Base-by-base conservation (phyloP, 2,329 filamentous ascomycete genomes). In the Alternaria metachromatica region DNA sequence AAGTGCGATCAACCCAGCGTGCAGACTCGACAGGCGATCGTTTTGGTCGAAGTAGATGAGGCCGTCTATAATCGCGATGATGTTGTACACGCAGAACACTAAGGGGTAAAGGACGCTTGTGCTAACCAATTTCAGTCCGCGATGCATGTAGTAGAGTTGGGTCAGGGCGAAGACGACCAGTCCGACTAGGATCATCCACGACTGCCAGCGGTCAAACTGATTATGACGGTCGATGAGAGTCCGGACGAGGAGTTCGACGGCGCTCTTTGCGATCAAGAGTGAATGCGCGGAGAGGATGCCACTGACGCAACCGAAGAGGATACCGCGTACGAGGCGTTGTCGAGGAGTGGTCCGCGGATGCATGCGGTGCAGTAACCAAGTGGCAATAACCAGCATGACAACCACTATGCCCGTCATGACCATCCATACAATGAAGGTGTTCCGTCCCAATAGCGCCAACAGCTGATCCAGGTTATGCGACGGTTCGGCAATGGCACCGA, bases 41-140 rank as follows among this genome's bases (percentile, higher is more conserved):
- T 91, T 92, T 81, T 99, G 96, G 72, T 91, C 87, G 82, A 98
- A 99, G 82, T 98, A 99, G 73, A 99, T 97, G 71, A 99, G 86
- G 30, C 96, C 96, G 81, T 99, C 96, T 71, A 98, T 85, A 71
- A 99, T 99, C 69, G 96, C 96, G 76, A 98, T 94, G 75, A 99
- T 97, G 85, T 99, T 99, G 86, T 98, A 99, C 68, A 98, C 89
- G 85, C 96, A 99, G 82, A 99, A 99, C 43, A 98, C 94, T 72
- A 98, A 90, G 6, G 96, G 96, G 80, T 99, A 99, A 70, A 99
- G 86, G 65, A 98, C 91, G 74, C 93, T 97, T 21, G 96, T 98
- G 58, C 94, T 97, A 80, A 96, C 94, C 56, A 99, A 87, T 81
- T 97, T 97, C 66, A 99, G 86, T 57, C 96, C 96, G 46, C 93